phyloP scores from a whole-genome alignment of 345 rosid species.

The Limnanthes douglasii region DNA sequence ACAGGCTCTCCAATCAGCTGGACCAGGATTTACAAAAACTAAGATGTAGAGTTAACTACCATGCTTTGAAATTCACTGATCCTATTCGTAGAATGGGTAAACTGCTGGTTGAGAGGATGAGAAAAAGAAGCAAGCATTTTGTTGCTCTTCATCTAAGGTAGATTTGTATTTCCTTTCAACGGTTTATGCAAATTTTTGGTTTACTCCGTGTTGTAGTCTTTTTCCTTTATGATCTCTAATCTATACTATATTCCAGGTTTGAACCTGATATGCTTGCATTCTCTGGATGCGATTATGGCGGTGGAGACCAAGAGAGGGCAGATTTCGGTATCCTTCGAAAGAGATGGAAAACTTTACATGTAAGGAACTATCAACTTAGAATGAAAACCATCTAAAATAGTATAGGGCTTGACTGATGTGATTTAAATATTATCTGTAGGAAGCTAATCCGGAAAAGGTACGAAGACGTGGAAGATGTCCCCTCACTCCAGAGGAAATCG shows the following conservation, averaged over 20 bases:
- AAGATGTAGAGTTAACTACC: conserved; percentile 90
- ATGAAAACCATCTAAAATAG: background rate
- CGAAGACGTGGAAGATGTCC: conserved; percentile 83
- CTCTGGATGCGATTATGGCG: conserved; percentile 90
- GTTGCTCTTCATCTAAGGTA: conserved; percentile 90
- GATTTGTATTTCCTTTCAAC: background rate
- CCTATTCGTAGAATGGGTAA: conserved; percentile 52
- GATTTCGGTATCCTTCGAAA: conserved; percentile 68
- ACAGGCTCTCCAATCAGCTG: conserved; percentile 64
- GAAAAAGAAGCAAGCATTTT: conserved; percentile 43
- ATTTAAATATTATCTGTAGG: conserved; percentile 17
- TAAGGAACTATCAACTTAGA: conserved; percentile 14
- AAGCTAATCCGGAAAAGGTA: conserved; percentile 61
- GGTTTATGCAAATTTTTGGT: background rate
- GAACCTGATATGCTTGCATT: conserved; percentile 98
- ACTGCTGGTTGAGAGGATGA: conserved; percentile 55
- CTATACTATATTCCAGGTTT: conserved; percentile 43
- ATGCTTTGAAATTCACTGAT: conserved; percentile 58
- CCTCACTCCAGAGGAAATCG: conserved; percentile 82
- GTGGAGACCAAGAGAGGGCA: conserved; percentile 63
- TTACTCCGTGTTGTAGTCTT: background rate
- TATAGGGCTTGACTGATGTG: background rate
- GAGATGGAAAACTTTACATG: conserved; percentile 84
- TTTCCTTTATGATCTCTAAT: too few relatives aligned
- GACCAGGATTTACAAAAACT: conserved; percentile 67